Percentiles rank a stretch among this genome's conserved stretches.
phyloP scores from a whole-genome alignment of 768 basidiomycete genomes.

The Xerocomellus intermedius region DNA sequence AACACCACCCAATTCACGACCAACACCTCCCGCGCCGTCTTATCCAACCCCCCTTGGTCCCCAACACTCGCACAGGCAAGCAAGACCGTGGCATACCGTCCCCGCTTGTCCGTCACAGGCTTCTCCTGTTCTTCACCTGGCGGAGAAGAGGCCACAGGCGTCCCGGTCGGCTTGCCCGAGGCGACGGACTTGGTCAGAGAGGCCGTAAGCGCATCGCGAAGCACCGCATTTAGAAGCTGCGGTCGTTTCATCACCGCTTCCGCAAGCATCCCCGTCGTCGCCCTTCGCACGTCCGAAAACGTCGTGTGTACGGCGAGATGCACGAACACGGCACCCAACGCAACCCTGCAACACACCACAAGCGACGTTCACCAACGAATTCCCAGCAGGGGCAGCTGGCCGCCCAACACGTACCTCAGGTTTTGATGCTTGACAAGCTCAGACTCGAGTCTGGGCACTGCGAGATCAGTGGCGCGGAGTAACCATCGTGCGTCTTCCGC shows the following conservation, averaged over 20 bases:
- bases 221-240: constrained; percentile 45
- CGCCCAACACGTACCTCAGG: constrained; percentile 38
- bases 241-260: constrained; percentile 41
- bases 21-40: constrained; percentile 40
- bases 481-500: constrained; percentile 74
- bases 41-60: constrained; percentile 34
- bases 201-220: constrained; percentile 57
- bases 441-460: constrained; percentile 43
- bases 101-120: constrained; percentile 46
- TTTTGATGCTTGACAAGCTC: constrained; percentile 54
- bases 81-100: constrained; percentile 52
- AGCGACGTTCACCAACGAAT: background rate
- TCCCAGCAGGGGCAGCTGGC: too few species aligned
- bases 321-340: constrained; percentile 65
- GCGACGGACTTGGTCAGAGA: constrained; percentile 42
- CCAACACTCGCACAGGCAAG: constrained; percentile 48
- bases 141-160: background rate
- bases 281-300: constrained; percentile 52
- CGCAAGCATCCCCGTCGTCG: constrained; percentile 43
- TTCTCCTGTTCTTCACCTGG: constrained; percentile 38
- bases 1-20: constrained; percentile 60
- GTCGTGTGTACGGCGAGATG: constrained; percentile 64
- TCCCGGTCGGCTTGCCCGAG: constrained; percentile 20
- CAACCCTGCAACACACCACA: constrained; percentile 40
- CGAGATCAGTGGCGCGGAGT: constrained; percentile 57